Evolutionary conservation across 1,139 yeast genomes (phyloP).

Genomic region (Hyphopichia fennica): DNA sequence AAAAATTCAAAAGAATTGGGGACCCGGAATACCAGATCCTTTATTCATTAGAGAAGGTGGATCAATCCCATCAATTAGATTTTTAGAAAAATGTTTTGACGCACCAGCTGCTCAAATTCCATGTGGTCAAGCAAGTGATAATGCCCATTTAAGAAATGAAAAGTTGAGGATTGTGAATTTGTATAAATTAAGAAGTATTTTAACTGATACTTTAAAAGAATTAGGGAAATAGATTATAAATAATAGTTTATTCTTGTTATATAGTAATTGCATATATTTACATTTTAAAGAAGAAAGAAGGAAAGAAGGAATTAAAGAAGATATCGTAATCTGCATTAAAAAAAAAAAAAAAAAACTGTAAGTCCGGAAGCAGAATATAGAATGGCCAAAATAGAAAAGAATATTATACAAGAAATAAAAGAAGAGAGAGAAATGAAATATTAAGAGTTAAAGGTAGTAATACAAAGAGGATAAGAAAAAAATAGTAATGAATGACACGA

Average conservation of each 20-base stretch:
- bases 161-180: slow-evolving; percentile 76
- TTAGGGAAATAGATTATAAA: slow-evolving; percentile 18
- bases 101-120: slow-evolving; percentile 97
- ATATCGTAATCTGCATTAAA: not conserved
- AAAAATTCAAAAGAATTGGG: slow-evolving; percentile 66
- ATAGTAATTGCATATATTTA: not conserved
- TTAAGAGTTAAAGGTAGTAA: not conserved
- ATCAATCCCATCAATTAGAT: slow-evolving; percentile 86
- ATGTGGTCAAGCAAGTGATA: slow-evolving; percentile 93
- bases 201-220: slow-evolving; percentile 53
- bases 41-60: slow-evolving; percentile 94
- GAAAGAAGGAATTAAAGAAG: not conserved
- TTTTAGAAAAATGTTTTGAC: slow-evolving; percentile 73
- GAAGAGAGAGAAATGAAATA: not conserved
- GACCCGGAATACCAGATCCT: slow-evolving; percentile 59
- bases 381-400: too few species aligned
- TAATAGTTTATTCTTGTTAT: too few species aligned
- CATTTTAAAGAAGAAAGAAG: not conserved
- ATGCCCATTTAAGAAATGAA: slow-evolving; percentile 90
- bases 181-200: slow-evolving; percentile 67
- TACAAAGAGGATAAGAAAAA: not conserved
- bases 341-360: not conserved
- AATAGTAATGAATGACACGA: not conserved
- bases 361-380: too few species aligned
- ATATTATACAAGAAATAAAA: too few species aligned